These are phyloP conservation scores for Umbilicus rupestris DNA, from an alignment of 164 flowering plant genomes.

Conservation along the genomic window DNA sequence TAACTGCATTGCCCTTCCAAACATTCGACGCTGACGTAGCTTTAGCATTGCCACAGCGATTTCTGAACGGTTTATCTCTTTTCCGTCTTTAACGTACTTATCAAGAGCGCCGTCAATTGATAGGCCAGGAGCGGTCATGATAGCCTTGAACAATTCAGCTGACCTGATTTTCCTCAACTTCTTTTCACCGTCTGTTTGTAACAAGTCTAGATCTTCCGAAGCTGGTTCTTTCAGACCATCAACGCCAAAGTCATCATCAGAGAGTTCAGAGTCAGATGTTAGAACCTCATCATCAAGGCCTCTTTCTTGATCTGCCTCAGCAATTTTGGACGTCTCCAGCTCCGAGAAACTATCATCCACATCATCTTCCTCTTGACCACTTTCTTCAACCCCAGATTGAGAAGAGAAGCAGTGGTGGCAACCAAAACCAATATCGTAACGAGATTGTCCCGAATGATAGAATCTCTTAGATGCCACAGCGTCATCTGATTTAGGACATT, in stretches of 20 bases:
- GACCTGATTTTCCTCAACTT: slow-evolving; percentile 8
- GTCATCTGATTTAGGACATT: slow-evolving; percentile 3
- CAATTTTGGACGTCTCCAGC: slow-evolving; percentile 34
- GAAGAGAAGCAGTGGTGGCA: slow-evolving; percentile 42
- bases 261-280: slow-evolving; percentile 38
- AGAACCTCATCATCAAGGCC: slow-evolving; percentile 12
- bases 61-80: slow-evolving; percentile 33
- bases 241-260: slow-evolving; percentile 25
- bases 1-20: slow-evolving; percentile 70
- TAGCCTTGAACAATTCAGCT: slow-evolving; percentile 29
- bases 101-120: slow-evolving; percentile 33
- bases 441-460: slow-evolving; percentile 12
- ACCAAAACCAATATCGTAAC: slow-evolving; percentile 13
- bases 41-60: slow-evolving; percentile 25
- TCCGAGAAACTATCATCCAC: slow-evolving; percentile 76
- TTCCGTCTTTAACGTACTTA: slow-evolving; percentile 62
- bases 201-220: slow-evolving; percentile 24
- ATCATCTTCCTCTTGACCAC: slow-evolving; percentile 45
- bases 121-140: slow-evolving; percentile 26
- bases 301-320: slow-evolving; percentile 21
- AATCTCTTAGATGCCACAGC: slow-evolving; percentile 12
- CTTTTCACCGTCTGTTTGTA: slow-evolving; percentile 22
- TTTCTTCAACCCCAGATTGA: slow-evolving; percentile 50
- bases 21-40: slow-evolving; percentile 49
- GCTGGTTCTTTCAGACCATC: slow-evolving; percentile 21